Percentiles rank a stretch among this genome's conserved stretches.
Evolutionary conservation across 148 eudicot genomes (phyloP).

Genomic region (Cornus controversa): DNA sequence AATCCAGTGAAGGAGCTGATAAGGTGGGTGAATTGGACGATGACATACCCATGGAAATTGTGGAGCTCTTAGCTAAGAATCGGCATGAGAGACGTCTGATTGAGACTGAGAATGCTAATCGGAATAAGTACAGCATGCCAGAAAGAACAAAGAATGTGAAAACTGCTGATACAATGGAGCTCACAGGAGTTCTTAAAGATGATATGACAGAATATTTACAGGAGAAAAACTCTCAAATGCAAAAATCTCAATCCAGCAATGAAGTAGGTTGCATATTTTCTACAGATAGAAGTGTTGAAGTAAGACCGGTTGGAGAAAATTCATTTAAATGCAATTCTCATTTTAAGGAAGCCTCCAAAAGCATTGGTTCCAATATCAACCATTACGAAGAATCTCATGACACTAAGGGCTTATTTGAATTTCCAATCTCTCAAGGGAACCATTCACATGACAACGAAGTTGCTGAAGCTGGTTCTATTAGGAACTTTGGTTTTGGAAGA

Average conservation of each 20-base stretch:
- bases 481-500: neutral
- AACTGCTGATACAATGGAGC: conserved; percentile 5
- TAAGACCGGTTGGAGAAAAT: neutral
- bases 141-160: conserved; percentile 3
- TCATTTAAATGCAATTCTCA: conserved; percentile 5
- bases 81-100: conserved; percentile 17
- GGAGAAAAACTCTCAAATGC: neutral
- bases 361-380: conserved; percentile 9
- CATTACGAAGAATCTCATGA: conserved; percentile 8
- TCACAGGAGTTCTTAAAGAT: neutral
- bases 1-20: neutral
- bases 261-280: conserved; percentile 5
- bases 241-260: conserved; percentile 9
- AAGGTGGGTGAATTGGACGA: conserved; percentile 13
- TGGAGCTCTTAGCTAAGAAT: conserved; percentile 25
- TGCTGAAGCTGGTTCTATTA: neutral
- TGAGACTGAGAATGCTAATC: conserved; percentile 18
- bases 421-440: conserved; percentile 2
- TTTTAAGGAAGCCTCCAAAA: conserved; percentile 10
- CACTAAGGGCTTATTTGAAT: conserved; percentile 10
- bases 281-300: neutral
- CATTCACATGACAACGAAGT: conserved; percentile 8
- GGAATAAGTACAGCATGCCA: conserved; percentile 4
- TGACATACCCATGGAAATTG: conserved; percentile 25
- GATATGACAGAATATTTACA: neutral